Base-by-base conservation (phyloP, 129 eudicot species). In the Tanacetum coccineum region DNA sequence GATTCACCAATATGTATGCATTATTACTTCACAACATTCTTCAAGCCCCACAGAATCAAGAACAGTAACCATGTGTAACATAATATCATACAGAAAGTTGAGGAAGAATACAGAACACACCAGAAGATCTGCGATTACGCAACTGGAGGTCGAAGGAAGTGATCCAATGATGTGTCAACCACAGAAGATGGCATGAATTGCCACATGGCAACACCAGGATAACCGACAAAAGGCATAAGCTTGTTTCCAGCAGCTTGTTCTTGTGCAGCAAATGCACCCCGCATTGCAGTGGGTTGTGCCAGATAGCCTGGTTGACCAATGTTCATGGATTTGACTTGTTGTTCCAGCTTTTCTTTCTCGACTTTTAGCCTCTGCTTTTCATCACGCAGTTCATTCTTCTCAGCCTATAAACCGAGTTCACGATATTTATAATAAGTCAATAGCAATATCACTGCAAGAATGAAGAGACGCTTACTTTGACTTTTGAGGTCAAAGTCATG, bases 191-290 rank as follows among this genome's bases (percentile, higher is more conserved):
- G 96, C 91, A 88, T 85, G 79, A 88, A 88, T 32, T 88, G 96
- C 95, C 95, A 87, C 95, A 87, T 87, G 46, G 88, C 95, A 46
- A 87, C 80, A 44, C 91, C 71, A 1, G 96, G 96, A 72, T 88
- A 88, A 25, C 91, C 69, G 7, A 85, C 78, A 76, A 88, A 78
- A 5, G 96, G 91, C 89, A 82, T 81, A 81, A 88, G 48, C 78
- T 88, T 88, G 83, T 83, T 81, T 15, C 87, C 91, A 8, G 70
- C 75, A 64, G 78, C 74, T 78, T 83, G 91, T 2, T 70, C 78
- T 70, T 82, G 90, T 13, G 91, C 79, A 45, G 84, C 73, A 75
- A 68, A 88, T 72, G 87, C 83, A 14, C 87, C 77, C 45, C 83
- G 81, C 72, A 88, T 51, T 13, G 88, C 69, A 25, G 96, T 70